Conservation (phyloP, 768 basidiomycete genomes). For the Cyclocybe aegerita region DNA sequence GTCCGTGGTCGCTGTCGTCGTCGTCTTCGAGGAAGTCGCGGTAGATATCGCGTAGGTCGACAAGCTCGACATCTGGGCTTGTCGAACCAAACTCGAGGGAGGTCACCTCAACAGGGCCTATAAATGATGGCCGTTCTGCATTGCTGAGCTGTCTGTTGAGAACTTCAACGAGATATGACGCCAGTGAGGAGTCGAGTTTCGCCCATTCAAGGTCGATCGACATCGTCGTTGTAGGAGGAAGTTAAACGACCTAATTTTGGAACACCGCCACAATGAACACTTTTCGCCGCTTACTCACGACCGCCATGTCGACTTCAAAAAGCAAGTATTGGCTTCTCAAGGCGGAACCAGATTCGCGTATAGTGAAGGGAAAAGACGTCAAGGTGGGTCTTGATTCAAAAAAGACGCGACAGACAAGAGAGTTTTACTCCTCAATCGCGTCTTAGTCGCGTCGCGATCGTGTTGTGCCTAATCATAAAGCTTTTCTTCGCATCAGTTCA, state of each 20-base stretch:
- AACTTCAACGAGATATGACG: conserved; percentile 63
- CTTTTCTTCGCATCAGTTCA: conserved; percentile 52
- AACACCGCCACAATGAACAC: neutral
- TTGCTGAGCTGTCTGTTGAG: conserved; percentile 78
- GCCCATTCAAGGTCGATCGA: conserved; percentile 96
- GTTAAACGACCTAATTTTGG: conserved; percentile 10
- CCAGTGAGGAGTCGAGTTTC: conserved; percentile 72
- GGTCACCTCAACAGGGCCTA: conserved; percentile 87
- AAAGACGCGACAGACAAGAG: no score
- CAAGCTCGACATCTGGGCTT: conserved; percentile 83
- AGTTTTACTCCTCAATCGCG: neutral
- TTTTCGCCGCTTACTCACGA: neutral
- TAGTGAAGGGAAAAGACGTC: conserved; percentile 87
- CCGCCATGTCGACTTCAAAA: neutral
- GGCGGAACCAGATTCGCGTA: conserved; percentile 81
- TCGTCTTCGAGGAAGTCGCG: conserved; percentile 91
- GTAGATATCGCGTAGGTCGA: conserved; percentile 92
- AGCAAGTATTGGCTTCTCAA: conserved; percentile 72
- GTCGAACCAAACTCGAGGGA: conserved; percentile 85
- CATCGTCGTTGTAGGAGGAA: conserved; percentile 46
- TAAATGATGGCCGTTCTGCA: conserved; percentile 84
- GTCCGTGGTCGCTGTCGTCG: conserved; percentile 54
- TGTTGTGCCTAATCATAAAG: neutral
- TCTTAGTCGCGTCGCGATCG: neutral
- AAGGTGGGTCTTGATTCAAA: conserved; percentile 43